These are phyloP conservation scores for Narthecium ossifragum DNA, from an alignment of 106 monocot genomes.

Conservation along the genomic window DNA sequence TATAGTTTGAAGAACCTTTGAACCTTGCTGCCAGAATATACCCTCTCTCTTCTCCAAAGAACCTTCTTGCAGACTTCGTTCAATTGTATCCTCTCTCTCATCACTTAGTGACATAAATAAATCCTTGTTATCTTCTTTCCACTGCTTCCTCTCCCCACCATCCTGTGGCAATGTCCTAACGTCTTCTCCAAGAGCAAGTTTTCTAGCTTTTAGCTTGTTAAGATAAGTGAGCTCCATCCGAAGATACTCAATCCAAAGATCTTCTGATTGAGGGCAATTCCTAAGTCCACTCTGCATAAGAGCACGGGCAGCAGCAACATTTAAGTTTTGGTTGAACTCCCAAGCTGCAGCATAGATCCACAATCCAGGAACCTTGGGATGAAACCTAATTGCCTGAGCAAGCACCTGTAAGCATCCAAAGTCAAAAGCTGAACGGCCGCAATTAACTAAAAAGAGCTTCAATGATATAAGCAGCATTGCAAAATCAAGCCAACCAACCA, in stretches of 20 bases:
- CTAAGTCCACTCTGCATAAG: conserved; percentile 92
- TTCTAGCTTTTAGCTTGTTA: conserved; percentile 81
- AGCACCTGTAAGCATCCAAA: conserved; percentile 37
- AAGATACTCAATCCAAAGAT: conserved; percentile 93
- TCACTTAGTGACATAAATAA: conserved; percentile 53
- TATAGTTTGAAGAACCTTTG: conserved; percentile 41
- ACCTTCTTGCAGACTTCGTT: conserved; percentile 13
- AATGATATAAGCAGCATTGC: too few relatives aligned
- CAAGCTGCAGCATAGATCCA: conserved; percentile 97
- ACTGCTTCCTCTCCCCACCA: conserved; percentile 19
- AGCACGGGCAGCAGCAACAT: conserved; percentile 78
- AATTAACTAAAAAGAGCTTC: too few relatives aligned
- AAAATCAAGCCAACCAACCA: too few relatives aligned
- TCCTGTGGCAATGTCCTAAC: conserved; percentile 23
- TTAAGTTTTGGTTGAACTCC: conserved; percentile 91
- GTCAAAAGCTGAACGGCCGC: too few relatives aligned
- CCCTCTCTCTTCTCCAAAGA: conserved; percentile 41
- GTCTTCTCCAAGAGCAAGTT: conserved; percentile 64
- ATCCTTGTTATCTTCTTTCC: conserved; percentile 76
- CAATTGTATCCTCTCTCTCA: conserved; percentile 21
- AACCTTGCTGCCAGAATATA: conserved; percentile 53
- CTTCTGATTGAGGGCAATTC: conserved; percentile 68
- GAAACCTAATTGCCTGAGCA: conserved; percentile 68
- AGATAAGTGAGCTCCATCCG: conserved; percentile 96
- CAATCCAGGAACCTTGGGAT: conserved; percentile 83